A percentile compares a stretch with the other conserved stretches of the same genome.
phyloP scores from a whole-genome alignment of 495 filamentous ascomycete genomes.

The Chaetomidium leptoderma region DNA sequence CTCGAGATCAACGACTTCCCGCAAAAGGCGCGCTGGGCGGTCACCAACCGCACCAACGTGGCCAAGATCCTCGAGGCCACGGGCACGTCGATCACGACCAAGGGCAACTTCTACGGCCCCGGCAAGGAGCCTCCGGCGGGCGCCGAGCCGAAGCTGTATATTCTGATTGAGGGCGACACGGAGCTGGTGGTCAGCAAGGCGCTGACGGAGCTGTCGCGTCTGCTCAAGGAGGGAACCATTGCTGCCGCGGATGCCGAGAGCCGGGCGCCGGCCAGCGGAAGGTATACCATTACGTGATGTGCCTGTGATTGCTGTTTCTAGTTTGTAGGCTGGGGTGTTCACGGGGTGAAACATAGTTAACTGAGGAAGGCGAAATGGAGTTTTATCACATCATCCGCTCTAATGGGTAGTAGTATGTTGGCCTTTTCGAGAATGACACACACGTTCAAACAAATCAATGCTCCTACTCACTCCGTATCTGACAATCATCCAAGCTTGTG shows the following conservation, averaged over 20 bases:
- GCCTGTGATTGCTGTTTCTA: background rate
- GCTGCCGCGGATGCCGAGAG: slow-evolving; percentile 82
- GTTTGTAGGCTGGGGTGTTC: background rate
- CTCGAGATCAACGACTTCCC: slow-evolving; percentile 99
- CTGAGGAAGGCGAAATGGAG: too few species aligned
- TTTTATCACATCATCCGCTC: too few species aligned
- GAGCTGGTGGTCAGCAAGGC: slow-evolving; percentile 87
- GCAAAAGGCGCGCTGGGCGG: slow-evolving; percentile 97
- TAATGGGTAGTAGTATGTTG: too few species aligned
- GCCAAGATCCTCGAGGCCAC: slow-evolving; percentile 95
- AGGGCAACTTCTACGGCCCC: slow-evolving; percentile 79
- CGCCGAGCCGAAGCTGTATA: slow-evolving; percentile 86
- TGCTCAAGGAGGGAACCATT: slow-evolving; percentile 88
- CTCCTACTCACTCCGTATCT: too few species aligned
- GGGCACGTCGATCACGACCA: slow-evolving; percentile 94
- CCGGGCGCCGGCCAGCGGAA: slow-evolving; percentile 71
- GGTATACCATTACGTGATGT: slow-evolving; percentile 79
- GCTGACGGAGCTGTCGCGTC: slow-evolving; percentile 81
- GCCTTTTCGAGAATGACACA: too few species aligned
- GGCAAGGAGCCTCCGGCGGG: slow-evolving; percentile 74
- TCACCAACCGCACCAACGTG: slow-evolving; percentile 98
- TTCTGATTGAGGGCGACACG: slow-evolving; percentile 95
- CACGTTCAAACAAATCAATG: too few species aligned
- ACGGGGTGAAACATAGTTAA: background rate
- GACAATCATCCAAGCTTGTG: too few species aligned